Base-by-base conservation (phyloP, 2,329 filamentous ascomycete genomes). In the Zasmidium citrigriseum region DNA sequence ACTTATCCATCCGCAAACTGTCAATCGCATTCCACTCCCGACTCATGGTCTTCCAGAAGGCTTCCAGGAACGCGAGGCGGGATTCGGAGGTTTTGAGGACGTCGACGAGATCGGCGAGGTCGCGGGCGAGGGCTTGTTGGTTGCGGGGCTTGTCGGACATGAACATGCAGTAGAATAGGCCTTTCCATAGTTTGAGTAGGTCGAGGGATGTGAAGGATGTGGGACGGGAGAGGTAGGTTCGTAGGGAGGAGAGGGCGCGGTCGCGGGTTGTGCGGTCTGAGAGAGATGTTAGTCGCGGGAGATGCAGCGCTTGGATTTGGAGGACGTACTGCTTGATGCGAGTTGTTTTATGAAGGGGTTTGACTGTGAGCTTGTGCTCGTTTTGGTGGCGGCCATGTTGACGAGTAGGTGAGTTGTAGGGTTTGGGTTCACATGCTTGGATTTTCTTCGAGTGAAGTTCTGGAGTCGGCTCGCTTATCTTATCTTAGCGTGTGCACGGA, bases 161-260 rank as follows among this genome's bases (percentile, higher is more conserved):
- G 89, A 91, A 97, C 78, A 54, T 78, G 83, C 84, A 86, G 82
- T 92, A 97, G 80, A 95, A 97, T 20, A 98, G 84, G 4, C 92
- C 93, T 73, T 96, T 96, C 91, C 92, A 96, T 64, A 98, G 84
- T 79, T 96, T 96, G 60, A 93, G 81, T 51, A 91, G 80, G 64
- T 96, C 92, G 65, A 89, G 75, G 44, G 84, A 79, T 18, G 84
- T 78, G 61, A 97, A 84, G 54, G 82, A 55, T 75, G 80, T 67
- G 44, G 84, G 62, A 60, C 84, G 81, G 61, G 85, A 82, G 72
- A 98, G 88, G 80, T 90, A 97, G 51, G 86, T 83, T 65, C 87
- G 86, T 24, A 98, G 86, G 49, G 89, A 90, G 54, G 83, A 78
- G 73, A 97, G 83, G 63, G 89, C 83, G 72, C 50, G 55, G 49